Base-by-base conservation (phyloP, 345 rosid genomes). In the Alliaria petiolata region DNA sequence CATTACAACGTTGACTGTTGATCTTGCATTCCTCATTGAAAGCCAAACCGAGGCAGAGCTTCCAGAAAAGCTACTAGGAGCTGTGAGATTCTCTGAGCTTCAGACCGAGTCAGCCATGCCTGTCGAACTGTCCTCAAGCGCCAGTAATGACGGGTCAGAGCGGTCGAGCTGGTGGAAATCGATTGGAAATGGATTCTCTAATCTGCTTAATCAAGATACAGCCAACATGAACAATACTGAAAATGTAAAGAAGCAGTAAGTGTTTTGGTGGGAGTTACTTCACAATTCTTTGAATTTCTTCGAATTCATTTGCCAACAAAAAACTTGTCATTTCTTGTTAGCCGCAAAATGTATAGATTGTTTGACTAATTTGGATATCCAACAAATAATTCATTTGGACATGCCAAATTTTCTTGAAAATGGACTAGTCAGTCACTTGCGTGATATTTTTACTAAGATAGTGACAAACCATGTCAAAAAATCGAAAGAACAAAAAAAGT, bases 1-100 rank as follows among this genome's bases (percentile, higher is more conserved):
- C 67, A 62, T 95, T 54, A 82, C 93, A 15, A 77, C 87, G n/a
- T 78, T 95, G 80, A 95, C 99, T 2, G 99, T 95, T 50, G 99
- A 95, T 81, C 77, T 91, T 11, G 97, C 93, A 25, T 95, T 91
- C 76, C 85, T 95, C 40, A 83, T 95, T 16, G 97, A 95, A 79
- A 78, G 93, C 67, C 88, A 86, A 69, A 88, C 88, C 0, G 85
- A 84, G 35, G 65, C 81, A n/a, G 99, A 95, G 87, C 96, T 95
- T 72, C 97, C 99, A 0, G 99, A 95, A 58, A 75, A 40, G 72
- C 67, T 95, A 19, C 43, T 95, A 67, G 99, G 96, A 20, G 93
- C 91, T 34, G 67, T 91, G 55, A 87, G 97, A 66, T 95, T 91
- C 75, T 89, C 99, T 3, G 90, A 85, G 61, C 79, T 95, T 57